These are phyloP conservation scores for Eucalyptus urophylla DNA, from an alignment of 345 rosid species.

Conservation along the genomic window DNA sequence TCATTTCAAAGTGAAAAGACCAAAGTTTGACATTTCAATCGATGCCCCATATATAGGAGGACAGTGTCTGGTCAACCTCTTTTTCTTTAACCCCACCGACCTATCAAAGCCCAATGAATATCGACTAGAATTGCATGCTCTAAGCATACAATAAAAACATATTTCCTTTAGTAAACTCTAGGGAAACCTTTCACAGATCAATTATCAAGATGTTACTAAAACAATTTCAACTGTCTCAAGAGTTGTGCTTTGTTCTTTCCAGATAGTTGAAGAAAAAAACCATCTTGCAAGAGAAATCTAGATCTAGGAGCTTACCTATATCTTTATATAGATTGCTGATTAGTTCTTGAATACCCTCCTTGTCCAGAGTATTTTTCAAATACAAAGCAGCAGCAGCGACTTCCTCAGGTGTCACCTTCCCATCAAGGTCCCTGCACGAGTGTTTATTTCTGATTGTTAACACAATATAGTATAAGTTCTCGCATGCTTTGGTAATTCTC, in stretches of 20 bases:
- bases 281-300: no score
- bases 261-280: not conserved
- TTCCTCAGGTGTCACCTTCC: constrained; percentile 85
- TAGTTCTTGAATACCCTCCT: constrained; percentile 69
- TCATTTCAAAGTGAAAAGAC: not conserved
- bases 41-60: not conserved
- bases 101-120: not conserved
- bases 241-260: not conserved
- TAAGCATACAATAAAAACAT: not conserved
- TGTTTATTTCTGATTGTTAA: no score
- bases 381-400: constrained; percentile 78
- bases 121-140: not conserved
- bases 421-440: constrained; percentile 56
- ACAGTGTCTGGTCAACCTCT: not conserved
- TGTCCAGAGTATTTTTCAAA: constrained; percentile 60
- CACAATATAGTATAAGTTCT: no score
- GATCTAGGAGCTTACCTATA: constrained; percentile 27
- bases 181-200: not conserved
- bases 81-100: not conserved
- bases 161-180: not conserved
- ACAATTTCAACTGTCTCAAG: not conserved
- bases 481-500: no score
- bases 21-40: not conserved
- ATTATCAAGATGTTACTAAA: not conserved
- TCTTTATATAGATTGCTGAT: constrained; percentile 73